Evolutionary conservation across 257 asterid species (phyloP).

Genomic region (Nicotiana obtusifolia): DNA sequence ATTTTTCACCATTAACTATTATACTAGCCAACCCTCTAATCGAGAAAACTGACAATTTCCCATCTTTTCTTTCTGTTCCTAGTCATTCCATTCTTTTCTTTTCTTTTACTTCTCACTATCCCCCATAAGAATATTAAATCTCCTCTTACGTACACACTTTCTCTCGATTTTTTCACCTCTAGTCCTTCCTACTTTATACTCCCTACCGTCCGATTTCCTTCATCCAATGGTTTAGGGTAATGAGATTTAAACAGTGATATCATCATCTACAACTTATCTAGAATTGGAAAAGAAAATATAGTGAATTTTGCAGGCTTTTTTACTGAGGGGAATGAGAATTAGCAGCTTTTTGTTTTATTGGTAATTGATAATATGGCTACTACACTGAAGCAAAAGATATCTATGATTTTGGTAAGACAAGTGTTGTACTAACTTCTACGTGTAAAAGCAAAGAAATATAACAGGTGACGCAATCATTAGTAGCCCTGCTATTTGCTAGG

Average conservation of each 20-base stretch:
- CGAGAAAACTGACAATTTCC: conserved; percentile 5
- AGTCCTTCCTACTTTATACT: background rate
- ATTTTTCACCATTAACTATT: background rate
- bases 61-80: conserved; percentile 13
- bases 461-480: background rate
- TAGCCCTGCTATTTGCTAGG: background rate
- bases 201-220: background rate
- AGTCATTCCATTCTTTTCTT: background rate
- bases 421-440: background rate
- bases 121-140: background rate
- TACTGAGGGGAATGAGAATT: background rate
- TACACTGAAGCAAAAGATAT: conserved; percentile 2
- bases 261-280: background rate
- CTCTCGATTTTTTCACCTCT: background rate
- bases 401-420: background rate
- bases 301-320: conserved; percentile 4
- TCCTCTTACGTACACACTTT: background rate
- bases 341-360: conserved; percentile 3
- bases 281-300: background rate
- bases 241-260: background rate
- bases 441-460: background rate
- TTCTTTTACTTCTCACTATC: background rate
- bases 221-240: background rate
- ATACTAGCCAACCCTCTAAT: background rate
- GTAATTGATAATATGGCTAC: conserved; percentile 5